Base-by-base conservation (phyloP, 2,329 filamentous ascomycete genomes). In the Elsinoe australis region DNA sequence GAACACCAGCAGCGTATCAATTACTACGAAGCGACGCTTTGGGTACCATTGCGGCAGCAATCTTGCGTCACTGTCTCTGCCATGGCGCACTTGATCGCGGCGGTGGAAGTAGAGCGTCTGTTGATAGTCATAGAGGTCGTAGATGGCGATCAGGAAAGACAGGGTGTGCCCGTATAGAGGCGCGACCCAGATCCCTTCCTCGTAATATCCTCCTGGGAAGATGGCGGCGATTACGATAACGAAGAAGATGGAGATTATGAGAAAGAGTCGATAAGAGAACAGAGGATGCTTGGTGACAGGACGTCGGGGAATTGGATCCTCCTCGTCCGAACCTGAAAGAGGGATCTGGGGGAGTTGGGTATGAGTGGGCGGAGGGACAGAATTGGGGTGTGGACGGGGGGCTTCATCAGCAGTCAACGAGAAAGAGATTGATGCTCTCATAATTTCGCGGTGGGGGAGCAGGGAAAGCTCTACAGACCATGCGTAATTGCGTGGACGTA, bases 361-460 rank as follows among this genome's bases (percentile, higher is more conserved):
- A n/a, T n/a, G n/a, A n/a, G n/a, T n/a, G n/a, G n/a, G n/a, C n/a
- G n/a, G n/a, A n/a, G n/a, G n/a, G n/a, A n/a, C n/a, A n/a, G n/a
- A n/a, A n/a, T n/a, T n/a, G n/a, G n/a, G n/a, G n/a, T n/a, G n/a
- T n/a, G n/a, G n/a, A n/a, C n/a, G n/a, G n/a, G n/a, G n/a, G n/a
- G n/a, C 19, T 3, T 39, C 19, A 10, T 39, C 26, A 18, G 18
- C 21, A 12, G 35, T 22, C 35, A 18, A 39, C 19, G 35, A n/a
- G 7, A 39, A n/a, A 22, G 17, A n/a, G 18, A 39, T 39, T 24
- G 35, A 22, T 7, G 35, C 35, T 21, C n/a, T 39, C 35, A 39
- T 39, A 5, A 2, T 36, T 36, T 14, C 17, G n/a, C 17, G 33
- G 17, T n/a, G n/a, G 12, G 33, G 19, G 19, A 36, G 10, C 14